Conservation (phyloP, 1,284 basidiomycete genomes). For the Ustilago lituana region DNA sequence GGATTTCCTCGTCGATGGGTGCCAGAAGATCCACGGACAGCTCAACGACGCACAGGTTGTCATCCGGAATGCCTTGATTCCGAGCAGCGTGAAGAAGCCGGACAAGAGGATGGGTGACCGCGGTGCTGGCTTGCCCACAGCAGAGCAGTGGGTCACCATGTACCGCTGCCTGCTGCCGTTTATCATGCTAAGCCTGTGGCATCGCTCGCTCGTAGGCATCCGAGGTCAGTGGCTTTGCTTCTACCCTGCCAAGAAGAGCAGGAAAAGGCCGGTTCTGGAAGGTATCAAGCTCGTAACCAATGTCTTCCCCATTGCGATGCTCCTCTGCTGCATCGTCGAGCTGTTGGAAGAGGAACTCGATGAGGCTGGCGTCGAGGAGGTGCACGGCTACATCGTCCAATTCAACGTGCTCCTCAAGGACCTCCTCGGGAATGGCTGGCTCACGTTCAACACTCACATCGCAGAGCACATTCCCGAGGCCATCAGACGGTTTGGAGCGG, state of each 20-base stretch:
- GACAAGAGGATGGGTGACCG: too few relatives aligned
- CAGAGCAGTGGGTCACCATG: too few relatives aligned
- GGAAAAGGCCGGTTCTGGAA: not conserved
- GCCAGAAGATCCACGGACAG: too few relatives aligned
- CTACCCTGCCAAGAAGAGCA: not conserved
- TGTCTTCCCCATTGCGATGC: conserved; percentile 2
- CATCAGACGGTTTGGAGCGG: not conserved
- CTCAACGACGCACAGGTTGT: too few relatives aligned
- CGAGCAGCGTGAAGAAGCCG: too few relatives aligned
- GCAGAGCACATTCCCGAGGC: conserved; percentile 1
- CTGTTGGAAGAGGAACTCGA: not conserved
- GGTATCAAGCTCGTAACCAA: conserved; percentile 1
- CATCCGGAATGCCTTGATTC: too few relatives aligned
- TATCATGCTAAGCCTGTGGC: not conserved
- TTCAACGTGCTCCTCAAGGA: not conserved
- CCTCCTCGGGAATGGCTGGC: conserved; percentile 6
- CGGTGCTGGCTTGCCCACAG: too few relatives aligned
- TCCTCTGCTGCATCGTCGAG: conserved; percentile 8
- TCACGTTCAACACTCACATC: conserved; percentile 3
- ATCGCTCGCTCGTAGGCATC: not conserved
- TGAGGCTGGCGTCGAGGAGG: not conserved
- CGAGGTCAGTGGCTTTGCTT: not conserved
- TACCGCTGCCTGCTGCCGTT: not conserved
- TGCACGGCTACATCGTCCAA: not conserved
- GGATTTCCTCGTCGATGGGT: too few relatives aligned